phyloP scores from a whole-genome alignment of 371 early-diverging fungal genomes.

The Umbelopsis sp. region DNA sequence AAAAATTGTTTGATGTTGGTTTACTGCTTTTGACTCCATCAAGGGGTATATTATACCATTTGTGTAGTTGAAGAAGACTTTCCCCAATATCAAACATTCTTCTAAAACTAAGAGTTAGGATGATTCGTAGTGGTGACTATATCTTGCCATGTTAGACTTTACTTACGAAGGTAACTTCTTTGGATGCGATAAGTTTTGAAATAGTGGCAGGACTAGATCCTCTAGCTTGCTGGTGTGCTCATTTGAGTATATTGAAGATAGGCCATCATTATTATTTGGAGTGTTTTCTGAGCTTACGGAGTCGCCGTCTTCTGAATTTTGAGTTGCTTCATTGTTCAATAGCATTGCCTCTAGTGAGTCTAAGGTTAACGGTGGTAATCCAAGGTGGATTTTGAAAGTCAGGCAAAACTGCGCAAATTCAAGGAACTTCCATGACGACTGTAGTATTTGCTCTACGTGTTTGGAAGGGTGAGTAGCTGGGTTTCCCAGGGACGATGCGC shows the following conservation, averaged over 20 bases:
- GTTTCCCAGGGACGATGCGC: background rate
- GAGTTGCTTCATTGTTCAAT: background rate
- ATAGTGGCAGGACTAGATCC: background rate
- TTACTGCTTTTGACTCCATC: background rate
- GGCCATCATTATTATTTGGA: conserved; percentile 7
- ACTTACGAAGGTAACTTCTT: background rate
- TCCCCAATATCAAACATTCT: background rate
- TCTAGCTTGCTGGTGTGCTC: conserved; percentile 2
- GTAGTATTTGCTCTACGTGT: conserved; percentile 27
- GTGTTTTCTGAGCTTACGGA: background rate
- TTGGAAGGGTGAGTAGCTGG: background rate
- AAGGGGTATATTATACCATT: background rate
- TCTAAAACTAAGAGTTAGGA: background rate
- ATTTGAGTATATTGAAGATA: background rate
- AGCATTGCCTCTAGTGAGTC: conserved; percentile 23
- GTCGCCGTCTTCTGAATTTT: background rate
- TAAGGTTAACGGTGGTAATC: conserved; percentile 17
- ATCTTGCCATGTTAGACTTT: background rate
- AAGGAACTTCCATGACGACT: conserved; percentile 33
- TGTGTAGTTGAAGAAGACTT: background rate
- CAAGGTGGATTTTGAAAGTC: conserved; percentile 23
- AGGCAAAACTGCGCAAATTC: conserved; percentile 26
- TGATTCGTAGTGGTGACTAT: background rate
- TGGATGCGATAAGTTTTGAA: conserved; percentile 11
- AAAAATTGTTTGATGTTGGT: background rate